Base-by-base conservation (phyloP, 2,329 filamentous ascomycete genomes). In the Sporothrix sp. region DNA sequence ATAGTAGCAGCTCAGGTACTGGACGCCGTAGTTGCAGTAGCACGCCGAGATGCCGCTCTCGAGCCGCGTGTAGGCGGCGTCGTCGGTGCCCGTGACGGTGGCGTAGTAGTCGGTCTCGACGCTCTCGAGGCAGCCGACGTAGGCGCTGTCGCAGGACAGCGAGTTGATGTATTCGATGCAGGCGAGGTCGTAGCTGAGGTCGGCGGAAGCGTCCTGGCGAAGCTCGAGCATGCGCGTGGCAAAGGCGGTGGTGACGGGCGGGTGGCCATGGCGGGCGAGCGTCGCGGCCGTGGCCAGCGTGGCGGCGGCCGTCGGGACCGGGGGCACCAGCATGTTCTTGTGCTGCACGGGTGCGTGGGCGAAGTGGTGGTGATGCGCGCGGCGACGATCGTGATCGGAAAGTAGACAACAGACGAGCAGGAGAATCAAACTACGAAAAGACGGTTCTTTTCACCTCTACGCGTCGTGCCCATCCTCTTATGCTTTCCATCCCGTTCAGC, bases 1-100 rank as follows among this genome's bases (percentile, higher is more conserved):
- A 33, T 48, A 60, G 50, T 51, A 58, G 47, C 60, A 62, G 49
- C 56, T 53, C 9, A 61, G 52, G 35, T 60, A 61, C 20, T 49
- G 42, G 5, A 55, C 36, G 49, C 60, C 60, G 33, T 59, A 56
- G 33, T 30, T 53, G 56, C 60, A 62, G 49, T 56, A 54, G 48
- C 60, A 62, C 9, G 55, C 48, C 1, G 51, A 52, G 21, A 47
- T 37, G 18, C 36, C 46, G 2, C 6, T 21, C 13, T 30, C 28
- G 13, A 36, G 30, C 4, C 21, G 14, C 10, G 32, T 6, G 16
- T 49, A 40, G 16, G 33, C 23, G 10, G 23, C 27, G 5, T 27
- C 11, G n/a, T 44, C 18, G 2, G 33, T 46, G 25, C 3, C n/a
- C 11, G 18, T 16, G 42, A 14, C 35, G 23, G 49, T 30, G 27